phyloP scores from a whole-genome alignment of 768 basidiomycete species.

The Macrolepiota fuliginosa region DNA sequence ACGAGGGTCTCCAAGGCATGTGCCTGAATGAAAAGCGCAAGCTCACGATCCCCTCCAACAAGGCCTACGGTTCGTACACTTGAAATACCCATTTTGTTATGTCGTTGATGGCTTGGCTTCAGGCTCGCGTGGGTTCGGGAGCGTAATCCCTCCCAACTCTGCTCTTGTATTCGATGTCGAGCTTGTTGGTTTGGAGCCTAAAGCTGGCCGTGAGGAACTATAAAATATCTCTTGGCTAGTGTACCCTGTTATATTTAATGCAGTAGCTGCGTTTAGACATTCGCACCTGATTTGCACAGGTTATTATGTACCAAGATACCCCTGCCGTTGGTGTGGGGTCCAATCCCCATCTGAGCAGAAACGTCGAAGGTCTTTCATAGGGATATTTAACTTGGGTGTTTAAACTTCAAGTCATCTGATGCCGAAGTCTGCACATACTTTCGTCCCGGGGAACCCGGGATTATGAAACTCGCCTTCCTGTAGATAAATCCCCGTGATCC shows the following conservation, averaged over 20 bases:
- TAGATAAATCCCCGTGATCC: too few species aligned
- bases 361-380: background rate
- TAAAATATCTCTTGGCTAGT: slow-evolving; percentile 25
- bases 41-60: slow-evolving; percentile 76
- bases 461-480: too few species aligned
- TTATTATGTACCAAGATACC: too few species aligned
- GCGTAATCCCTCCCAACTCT: slow-evolving; percentile 74
- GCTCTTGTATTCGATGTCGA: slow-evolving; percentile 88
- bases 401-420: too few species aligned
- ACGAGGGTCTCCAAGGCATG: slow-evolving; percentile 80
- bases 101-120: background rate
- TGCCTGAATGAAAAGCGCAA: slow-evolving; percentile 86
- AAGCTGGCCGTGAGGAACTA: slow-evolving; percentile 50
- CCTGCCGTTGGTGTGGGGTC: background rate
- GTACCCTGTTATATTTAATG: background rate
- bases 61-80: slow-evolving; percentile 80
- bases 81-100: background rate
- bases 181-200: slow-evolving; percentile 59
- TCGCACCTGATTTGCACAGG: background rate
- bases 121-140: slow-evolving; percentile 77
- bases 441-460: too few species aligned
- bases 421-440: too few species aligned
- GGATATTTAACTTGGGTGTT: background rate
- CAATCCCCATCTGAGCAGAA: too few species aligned
- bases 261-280: too few species aligned